phyloP scores from a whole-genome alignment of 2,329 filamentous ascomycete species.

The Emmonsiellopsis sp. region DNA sequence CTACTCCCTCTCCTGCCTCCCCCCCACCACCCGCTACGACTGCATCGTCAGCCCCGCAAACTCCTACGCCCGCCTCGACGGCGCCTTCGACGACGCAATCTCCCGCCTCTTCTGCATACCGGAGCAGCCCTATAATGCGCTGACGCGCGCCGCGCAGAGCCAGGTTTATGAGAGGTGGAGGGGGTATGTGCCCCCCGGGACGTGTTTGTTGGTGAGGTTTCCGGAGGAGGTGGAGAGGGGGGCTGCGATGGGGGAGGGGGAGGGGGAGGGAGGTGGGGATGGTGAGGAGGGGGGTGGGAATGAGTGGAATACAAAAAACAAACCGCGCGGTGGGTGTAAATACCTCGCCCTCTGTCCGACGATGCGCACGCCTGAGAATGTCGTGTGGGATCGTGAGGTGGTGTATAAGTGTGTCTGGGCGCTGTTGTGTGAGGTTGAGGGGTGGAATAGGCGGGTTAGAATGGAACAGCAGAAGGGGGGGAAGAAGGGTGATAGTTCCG shows the following conservation, averaged over 20 bases:
- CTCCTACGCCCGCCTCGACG: constrained; percentile 46
- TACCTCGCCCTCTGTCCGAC: constrained; percentile 46
- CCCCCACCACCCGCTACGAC: constrained; percentile 33
- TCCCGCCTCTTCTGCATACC: constrained; percentile 40
- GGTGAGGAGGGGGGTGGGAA: no score
- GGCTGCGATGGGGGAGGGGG: constrained; percentile 17
- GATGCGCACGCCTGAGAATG: constrained; percentile 40
- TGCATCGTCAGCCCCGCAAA: constrained; percentile 47
- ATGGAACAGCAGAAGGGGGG: constrained; percentile 7
- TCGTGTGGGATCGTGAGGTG: constrained; percentile 44
- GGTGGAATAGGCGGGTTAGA: constrained; percentile 32
- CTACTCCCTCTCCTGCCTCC: constrained; percentile 31
- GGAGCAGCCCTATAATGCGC: constrained; percentile 36
- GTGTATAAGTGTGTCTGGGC: constrained; percentile 49
- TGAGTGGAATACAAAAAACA: no score
- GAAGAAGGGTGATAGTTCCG: constrained; percentile 32
- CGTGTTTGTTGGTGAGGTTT: constrained; percentile 41
- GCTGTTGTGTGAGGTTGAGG: constrained; percentile 41
- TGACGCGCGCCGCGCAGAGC: constrained; percentile 41
- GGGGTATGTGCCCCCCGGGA: constrained; percentile 44
- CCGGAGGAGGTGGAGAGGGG: constrained; percentile 28
- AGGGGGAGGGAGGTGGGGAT: no score
- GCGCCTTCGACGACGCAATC: constrained; percentile 48
- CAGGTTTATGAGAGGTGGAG: constrained; percentile 39
- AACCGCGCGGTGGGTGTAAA: constrained; percentile 27